Evolutionary conservation across 345 rosid species (phyloP).

Genomic region (Salix brachista): DNA sequence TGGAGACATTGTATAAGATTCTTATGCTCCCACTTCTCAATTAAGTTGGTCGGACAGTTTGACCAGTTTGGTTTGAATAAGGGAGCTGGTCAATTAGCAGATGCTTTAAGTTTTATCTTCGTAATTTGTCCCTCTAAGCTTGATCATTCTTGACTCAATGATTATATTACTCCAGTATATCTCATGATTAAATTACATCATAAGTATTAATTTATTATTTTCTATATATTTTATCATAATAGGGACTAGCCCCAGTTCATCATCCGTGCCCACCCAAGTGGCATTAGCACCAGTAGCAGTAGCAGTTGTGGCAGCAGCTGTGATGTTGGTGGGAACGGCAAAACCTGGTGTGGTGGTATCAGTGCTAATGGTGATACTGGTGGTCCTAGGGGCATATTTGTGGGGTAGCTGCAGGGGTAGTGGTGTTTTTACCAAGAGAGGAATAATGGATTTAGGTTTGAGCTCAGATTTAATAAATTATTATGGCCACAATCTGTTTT

Average conservation of each 20-base stretch:
- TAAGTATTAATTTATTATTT: constrained; percentile 25
- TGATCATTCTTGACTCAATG: constrained; percentile 2
- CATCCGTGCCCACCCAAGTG: constrained; percentile 71
- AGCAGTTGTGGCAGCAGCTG: constrained; percentile 72
- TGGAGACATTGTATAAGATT: not conserved
- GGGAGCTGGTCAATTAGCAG: not conserved
- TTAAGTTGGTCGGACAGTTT: no score
- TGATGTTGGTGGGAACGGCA: constrained; percentile 62
- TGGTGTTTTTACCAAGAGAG: constrained; percentile 65
- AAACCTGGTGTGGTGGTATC: constrained; percentile 62
- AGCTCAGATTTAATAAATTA: constrained; percentile 26
- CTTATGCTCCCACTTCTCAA: not conserved
- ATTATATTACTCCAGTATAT: constrained; percentile 11
- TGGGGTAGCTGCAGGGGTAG: constrained; percentile 71
- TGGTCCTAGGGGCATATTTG: constrained; percentile 73
- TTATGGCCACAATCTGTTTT: constrained; percentile 10
- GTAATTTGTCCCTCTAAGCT: not conserved
- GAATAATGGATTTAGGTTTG: constrained; percentile 58
- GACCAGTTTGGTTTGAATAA: not conserved
- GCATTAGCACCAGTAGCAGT: constrained; percentile 66
- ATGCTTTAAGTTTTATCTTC: not conserved
- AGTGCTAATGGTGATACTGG: constrained; percentile 50
- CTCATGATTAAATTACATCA: not conserved
- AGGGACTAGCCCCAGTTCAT: constrained; percentile 86
- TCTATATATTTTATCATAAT: constrained; percentile 69